These are phyloP conservation scores for Sporothrix brunneoviolacea DNA, from an alignment of 2,329 filamentous ascomycete species.

Conservation along the genomic window DNA sequence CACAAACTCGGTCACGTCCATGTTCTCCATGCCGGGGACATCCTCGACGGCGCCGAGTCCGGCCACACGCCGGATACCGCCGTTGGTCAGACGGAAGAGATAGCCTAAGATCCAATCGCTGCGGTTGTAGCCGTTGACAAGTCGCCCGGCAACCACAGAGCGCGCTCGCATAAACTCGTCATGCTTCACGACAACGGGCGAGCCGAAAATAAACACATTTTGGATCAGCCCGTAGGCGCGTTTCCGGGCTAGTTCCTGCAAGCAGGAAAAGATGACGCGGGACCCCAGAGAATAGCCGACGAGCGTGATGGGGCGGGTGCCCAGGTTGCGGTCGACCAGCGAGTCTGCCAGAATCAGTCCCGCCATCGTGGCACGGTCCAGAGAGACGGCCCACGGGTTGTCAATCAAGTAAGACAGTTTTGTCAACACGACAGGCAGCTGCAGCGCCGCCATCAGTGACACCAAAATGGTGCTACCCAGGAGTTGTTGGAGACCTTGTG, in stretches of 20 bases:
- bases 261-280: conserved; percentile 84
- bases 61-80: conserved; percentile 82
- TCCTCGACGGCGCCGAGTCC: conserved; percentile 71
- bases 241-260: conserved; percentile 77
- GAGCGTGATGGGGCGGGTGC: conserved; percentile 83
- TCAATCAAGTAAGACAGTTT: conserved; percentile 96
- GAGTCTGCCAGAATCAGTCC: conserved; percentile 93
- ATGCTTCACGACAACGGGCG: conserved; percentile 81
- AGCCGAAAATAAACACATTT: conserved; percentile 92
- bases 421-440: conserved; percentile 84
- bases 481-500: conserved; percentile 92
- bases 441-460: conserved; percentile 84
- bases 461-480: conserved; percentile 84
- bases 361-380: conserved; percentile 80
- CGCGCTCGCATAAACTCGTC: conserved; percentile 80
- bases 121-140: conserved; percentile 87
- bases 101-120: conserved; percentile 98
- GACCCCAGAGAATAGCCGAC: conserved; percentile 92
- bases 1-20: conserved; percentile 79
- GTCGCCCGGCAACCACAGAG: conserved; percentile 83
- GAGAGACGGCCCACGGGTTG: conserved; percentile 96
- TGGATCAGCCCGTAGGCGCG: conserved; percentile 84
- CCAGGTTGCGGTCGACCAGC: conserved; percentile 82
- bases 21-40: conserved; percentile 78
- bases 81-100: conserved; percentile 87